Conservation (phyloP, 148 eudicot species). For the Rhododendron henanense region DNA sequence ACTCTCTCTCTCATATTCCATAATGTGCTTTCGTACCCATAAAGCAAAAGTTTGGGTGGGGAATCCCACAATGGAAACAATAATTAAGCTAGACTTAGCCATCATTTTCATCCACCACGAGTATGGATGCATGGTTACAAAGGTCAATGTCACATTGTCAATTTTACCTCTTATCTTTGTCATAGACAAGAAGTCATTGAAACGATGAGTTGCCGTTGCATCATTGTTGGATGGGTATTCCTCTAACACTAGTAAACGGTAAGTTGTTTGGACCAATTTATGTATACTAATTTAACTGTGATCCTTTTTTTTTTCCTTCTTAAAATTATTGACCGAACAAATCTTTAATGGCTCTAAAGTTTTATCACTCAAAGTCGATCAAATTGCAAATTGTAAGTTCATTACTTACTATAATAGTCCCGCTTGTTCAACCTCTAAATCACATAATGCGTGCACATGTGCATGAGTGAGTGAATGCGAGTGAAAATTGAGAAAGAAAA, state of each 20-base stretch:
- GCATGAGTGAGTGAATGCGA: no score
- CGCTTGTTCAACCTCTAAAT: no score
- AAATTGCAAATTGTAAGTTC: no score
- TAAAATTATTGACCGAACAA: background rate
- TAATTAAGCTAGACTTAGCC: background rate
- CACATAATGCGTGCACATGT: no score
- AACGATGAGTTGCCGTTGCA: background rate
- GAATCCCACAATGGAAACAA: background rate
- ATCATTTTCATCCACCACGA: constrained; percentile 9
- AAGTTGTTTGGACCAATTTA: background rate
- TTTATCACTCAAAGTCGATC: no score
- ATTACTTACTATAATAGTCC: no score
- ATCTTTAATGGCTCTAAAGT: background rate
- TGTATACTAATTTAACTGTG: background rate
- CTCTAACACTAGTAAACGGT: no score
- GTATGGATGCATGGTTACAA: no score
- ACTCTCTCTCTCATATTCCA: background rate
- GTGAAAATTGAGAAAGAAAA: no score
- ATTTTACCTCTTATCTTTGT: background rate
- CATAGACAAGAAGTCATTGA: background rate
- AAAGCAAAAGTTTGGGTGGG: constrained; percentile 16
- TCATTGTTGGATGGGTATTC: background rate
- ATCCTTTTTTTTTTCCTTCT: no score
- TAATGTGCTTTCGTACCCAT: constrained; percentile 11
- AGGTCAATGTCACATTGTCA: background rate